A percentile compares a stretch with the other conserved stretches of the same genome.
Evolutionary conservation across 1,284 basidiomycete species (phyloP).

Genomic region (Ustilago curta): DNA sequence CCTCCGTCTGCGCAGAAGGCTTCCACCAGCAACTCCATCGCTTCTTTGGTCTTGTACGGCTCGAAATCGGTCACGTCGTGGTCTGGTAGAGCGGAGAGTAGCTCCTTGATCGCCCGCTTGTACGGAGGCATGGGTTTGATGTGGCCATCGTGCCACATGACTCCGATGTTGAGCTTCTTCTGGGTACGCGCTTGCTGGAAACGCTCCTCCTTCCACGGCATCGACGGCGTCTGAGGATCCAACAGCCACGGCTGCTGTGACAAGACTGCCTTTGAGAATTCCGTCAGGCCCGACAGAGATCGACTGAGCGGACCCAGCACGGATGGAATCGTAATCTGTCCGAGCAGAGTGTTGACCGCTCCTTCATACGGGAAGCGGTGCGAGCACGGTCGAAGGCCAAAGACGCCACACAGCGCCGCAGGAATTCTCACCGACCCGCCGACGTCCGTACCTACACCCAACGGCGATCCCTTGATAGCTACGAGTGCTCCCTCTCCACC

Average conservation of each 20-base stretch:
- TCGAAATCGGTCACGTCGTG: conserved; percentile 58
- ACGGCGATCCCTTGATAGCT: conserved; percentile 72
- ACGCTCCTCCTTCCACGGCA: conserved; percentile 77
- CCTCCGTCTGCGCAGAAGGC: conserved; percentile 61
- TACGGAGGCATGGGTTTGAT: conserved; percentile 70
- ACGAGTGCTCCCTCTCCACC: conserved; percentile 78
- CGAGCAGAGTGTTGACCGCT: conserved; percentile 70
- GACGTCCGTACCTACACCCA: conserved; percentile 79
- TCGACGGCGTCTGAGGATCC: conserved; percentile 77
- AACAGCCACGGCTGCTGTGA: conserved; percentile 77
- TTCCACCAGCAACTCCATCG: conserved; percentile 62
- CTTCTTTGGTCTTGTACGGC: conserved; percentile 48
- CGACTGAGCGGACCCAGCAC: conserved; percentile 80
- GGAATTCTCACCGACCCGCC: conserved; percentile 79
- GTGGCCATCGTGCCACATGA: conserved; percentile 70
- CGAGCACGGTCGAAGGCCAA: conserved; percentile 78
- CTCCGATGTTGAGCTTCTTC: conserved; percentile 58
- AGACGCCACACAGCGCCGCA: conserved; percentile 76
- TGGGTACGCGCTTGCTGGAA: conserved; percentile 71
- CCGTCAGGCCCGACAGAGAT: conserved; percentile 75
- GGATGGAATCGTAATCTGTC: conserved; percentile 77
- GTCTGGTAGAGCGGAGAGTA: conserved; percentile 58
- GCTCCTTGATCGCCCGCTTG: conserved; percentile 65
- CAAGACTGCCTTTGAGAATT: conserved; percentile 76
- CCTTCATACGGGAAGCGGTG: conserved; percentile 79